Evolutionary conservation across 2,329 filamentous ascomycete genomes (phyloP).

Genomic region (Hymenoscyphus fraxineus): DNA sequence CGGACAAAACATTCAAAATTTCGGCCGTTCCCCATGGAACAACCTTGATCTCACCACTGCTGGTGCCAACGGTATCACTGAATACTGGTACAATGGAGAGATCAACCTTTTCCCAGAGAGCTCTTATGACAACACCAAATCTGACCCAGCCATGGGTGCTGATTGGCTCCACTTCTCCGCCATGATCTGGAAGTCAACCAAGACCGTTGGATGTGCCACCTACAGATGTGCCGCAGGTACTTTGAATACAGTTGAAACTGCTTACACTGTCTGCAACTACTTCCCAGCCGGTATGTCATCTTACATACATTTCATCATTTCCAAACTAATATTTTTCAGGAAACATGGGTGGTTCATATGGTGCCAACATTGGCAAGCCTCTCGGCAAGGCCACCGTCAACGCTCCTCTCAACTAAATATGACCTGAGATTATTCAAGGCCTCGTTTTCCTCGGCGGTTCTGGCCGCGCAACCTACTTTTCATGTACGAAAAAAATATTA

Average conservation of each 20-base stretch:
- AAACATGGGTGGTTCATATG: conserved; percentile 53
- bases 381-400: conserved; percentile 37
- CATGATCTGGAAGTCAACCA: conserved; percentile 65
- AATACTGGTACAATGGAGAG: conserved; percentile 89
- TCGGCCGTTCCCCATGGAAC: conserved; percentile 2
- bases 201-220: conserved; percentile 59
- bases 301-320: conserved; percentile 1
- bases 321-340: conserved; percentile 39
- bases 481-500: conserved; percentile 25
- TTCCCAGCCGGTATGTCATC: conserved; percentile 60
- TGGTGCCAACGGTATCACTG: conserved; percentile 65
- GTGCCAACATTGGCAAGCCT: conserved; percentile 46
- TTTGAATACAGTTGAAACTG: conserved; percentile 24
- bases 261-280: conserved; percentile 84
- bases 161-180: conserved; percentile 61
- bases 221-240: conserved; percentile 51
- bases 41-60: conserved; percentile 48
- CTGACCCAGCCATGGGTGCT: conserved; percentile 52
- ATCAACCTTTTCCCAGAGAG: conserved; percentile 43
- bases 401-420: conserved; percentile 22
- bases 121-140: conserved; percentile 53
- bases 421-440: conserved; percentile 1
- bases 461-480: conserved; percentile 23
- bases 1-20: conserved; percentile 84
- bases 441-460: conserved; percentile 18